phyloP scores from a whole-genome alignment of 108 stramenopile species.

The Bacterosira constricta region DNA sequence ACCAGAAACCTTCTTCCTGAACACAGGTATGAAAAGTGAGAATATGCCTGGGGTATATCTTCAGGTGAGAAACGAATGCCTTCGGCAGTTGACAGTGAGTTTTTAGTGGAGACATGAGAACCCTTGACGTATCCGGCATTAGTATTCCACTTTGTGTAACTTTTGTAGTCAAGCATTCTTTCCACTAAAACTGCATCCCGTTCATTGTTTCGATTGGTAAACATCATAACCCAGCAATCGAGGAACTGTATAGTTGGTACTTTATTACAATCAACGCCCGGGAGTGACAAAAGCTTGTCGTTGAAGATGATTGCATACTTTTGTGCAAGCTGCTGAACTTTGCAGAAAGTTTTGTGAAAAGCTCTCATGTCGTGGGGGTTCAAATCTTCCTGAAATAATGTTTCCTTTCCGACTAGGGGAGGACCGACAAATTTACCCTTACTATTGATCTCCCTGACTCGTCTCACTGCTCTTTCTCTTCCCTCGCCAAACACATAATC shows the following conservation, averaged over 20 bases:
- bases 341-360: conserved; percentile 46
- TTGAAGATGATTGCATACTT: conserved; percentile 13
- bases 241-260: conserved; percentile 41
- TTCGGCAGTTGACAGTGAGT: neutral
- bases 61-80: conserved; percentile 11
- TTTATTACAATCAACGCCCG: conserved; percentile 8
- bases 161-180: conserved; percentile 41
- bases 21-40: conserved; percentile 52
- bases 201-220: neutral
- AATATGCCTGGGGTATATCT: conserved; percentile 57
- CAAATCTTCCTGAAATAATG: conserved; percentile 38
- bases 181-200: conserved; percentile 40
- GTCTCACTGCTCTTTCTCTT: conserved; percentile 51
- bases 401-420: conserved; percentile 57
- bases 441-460: conserved; percentile 40
- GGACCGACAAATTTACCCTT: conserved; percentile 38
- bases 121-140: conserved; percentile 46
- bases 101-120: too few relatives aligned
- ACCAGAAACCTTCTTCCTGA: conserved; percentile 45
- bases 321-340: conserved; percentile 29
- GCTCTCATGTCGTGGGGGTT: neutral
- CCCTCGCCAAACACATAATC: conserved; percentile 49
- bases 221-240: conserved; percentile 50
- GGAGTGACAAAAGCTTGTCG: conserved; percentile 20
- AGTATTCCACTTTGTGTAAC: conserved; percentile 50